Conservation (phyloP, 2,329 filamentous ascomycete species). For the Exophiala viscosa region DNA sequence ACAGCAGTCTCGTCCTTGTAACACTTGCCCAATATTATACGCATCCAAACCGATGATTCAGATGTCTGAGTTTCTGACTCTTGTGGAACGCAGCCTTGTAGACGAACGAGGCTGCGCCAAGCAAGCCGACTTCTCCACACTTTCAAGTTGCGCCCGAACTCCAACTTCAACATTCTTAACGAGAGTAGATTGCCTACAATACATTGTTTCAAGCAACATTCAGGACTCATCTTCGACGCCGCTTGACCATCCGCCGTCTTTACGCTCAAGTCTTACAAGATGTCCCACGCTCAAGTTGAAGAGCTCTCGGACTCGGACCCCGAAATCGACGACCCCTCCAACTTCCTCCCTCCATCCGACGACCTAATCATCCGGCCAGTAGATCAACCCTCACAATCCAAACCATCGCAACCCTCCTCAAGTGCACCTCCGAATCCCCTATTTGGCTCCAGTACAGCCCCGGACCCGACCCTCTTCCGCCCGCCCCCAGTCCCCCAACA, state of each 20-base stretch:
- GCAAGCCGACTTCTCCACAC: background rate
- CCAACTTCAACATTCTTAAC: no score
- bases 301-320: slow-evolving; percentile 91
- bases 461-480: slow-evolving; percentile 39
- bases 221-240: background rate
- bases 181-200: background rate
- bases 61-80: no score
- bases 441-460: slow-evolving; percentile 28
- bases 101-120: background rate
- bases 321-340: slow-evolving; percentile 75
- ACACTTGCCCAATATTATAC: no score
- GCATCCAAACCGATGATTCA: no score
- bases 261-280: slow-evolving; percentile 35
- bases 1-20: no score
- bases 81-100: no score
- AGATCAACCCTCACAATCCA: slow-evolving; percentile 30
- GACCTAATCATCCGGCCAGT: slow-evolving; percentile 39
- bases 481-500: slow-evolving; percentile 47
- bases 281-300: slow-evolving; percentile 85
- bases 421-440: slow-evolving; percentile 27
- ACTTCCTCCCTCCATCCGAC: slow-evolving; percentile 49
- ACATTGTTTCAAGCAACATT: background rate
- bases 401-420: slow-evolving; percentile 27
- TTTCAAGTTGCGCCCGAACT: background rate
- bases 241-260: no score